Percentiles rank a stretch among this genome's conserved stretches.
Conservation (phyloP, 2,329 filamentous ascomycete species). For the Diplodia scrobiculata region DNA sequence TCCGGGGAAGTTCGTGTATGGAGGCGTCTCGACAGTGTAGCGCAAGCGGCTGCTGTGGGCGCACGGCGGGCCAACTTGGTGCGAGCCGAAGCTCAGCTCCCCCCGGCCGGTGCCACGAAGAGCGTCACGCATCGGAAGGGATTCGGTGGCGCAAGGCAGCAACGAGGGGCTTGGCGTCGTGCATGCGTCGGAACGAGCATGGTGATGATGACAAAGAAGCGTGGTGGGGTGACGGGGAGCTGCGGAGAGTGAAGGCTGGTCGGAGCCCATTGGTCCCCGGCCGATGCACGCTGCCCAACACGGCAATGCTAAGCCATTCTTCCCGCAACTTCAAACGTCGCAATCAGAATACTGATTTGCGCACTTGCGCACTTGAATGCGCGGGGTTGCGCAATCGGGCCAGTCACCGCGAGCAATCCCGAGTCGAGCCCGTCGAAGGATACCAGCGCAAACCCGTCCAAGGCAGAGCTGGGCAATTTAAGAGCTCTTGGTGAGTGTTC, state of each 20-base stretch:
- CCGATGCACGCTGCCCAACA: neutral
- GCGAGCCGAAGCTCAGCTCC: too few relatives aligned
- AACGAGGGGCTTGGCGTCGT: neutral
- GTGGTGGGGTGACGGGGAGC: neutral
- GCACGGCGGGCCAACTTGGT: too few relatives aligned
- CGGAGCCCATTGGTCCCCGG: neutral
- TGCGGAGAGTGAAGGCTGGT: neutral
- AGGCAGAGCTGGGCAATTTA: too few relatives aligned
- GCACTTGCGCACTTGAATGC: neutral
- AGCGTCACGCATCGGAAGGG: neutral
- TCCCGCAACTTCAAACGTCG: conserved; percentile 8
- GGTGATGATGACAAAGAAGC: neutral
- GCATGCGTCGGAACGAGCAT: neutral
- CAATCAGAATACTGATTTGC: neutral
- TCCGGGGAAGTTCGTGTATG: too few relatives aligned
- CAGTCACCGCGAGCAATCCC: too few relatives aligned
- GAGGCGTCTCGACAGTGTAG: too few relatives aligned
- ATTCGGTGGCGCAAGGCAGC: neutral
- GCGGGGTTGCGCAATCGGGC: neutral
- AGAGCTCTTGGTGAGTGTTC: too few relatives aligned
- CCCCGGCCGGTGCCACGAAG: neutral
- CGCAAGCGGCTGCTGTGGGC: too few relatives aligned
- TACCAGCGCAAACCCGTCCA: too few relatives aligned
- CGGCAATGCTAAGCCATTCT: neutral
- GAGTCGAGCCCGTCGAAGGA: too few relatives aligned